A percentile compares a stretch with the other conserved stretches of the same genome.
phyloP scores from a whole-genome alignment of 345 rosid species.

The Abelmoschus esculentus region DNA sequence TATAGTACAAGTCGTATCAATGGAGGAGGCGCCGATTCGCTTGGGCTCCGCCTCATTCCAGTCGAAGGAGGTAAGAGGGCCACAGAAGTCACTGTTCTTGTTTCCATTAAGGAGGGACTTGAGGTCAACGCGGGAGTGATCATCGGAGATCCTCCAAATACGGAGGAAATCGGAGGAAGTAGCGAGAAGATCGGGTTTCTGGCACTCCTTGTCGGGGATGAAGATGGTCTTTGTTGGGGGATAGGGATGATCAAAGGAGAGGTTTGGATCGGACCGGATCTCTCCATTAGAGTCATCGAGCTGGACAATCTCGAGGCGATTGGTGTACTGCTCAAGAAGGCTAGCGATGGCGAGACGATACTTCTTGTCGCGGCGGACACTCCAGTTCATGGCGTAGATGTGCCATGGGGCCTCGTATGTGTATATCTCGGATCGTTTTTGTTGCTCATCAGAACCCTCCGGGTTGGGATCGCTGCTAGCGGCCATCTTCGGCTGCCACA shows the following conservation, averaged over 20 bases:
- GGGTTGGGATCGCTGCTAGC: background rate
- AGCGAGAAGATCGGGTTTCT: background rate
- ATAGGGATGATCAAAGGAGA: background rate
- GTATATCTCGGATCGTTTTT: background rate
- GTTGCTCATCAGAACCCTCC: background rate
- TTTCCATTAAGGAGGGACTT: background rate
- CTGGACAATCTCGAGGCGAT: background rate
- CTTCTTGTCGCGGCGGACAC: background rate
- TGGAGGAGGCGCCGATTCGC: background rate
- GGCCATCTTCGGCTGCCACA: background rate
- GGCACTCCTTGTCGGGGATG: background rate
- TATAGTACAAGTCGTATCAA: background rate
- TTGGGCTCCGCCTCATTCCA: background rate
- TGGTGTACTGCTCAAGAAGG: background rate
- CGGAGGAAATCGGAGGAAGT: background rate
- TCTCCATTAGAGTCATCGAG: background rate
- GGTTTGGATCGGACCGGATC: background rate
- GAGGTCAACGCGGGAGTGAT: background rate
- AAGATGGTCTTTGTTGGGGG: background rate
- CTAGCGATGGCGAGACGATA: background rate
- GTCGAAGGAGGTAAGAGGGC: background rate
- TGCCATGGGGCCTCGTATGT: background rate
- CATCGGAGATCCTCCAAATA: background rate
- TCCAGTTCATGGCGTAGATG: background rate
- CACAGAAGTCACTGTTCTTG: background rate